These are phyloP conservation scores for Myxozyma vanderwaltii DNA, from an alignment of 805 yeast species.

Conservation along the genomic window DNA sequence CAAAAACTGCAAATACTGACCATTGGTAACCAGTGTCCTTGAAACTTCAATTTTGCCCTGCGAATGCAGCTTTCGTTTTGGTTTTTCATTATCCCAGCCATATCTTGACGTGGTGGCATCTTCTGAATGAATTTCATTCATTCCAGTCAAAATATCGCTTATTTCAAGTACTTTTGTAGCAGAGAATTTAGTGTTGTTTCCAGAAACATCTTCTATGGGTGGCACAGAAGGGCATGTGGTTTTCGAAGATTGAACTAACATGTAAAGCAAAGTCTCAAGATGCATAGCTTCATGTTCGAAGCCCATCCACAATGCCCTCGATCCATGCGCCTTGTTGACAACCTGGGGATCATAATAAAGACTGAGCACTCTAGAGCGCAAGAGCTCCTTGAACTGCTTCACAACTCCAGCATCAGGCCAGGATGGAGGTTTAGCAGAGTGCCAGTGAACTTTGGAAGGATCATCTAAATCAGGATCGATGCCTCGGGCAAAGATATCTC, in stretches of 20 bases:
- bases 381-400: slow-evolving; percentile 12
- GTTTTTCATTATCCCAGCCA: slow-evolving; percentile 37
- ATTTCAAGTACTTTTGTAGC: background rate
- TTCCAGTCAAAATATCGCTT: slow-evolving; percentile 17
- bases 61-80: background rate
- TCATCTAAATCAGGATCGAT: slow-evolving; percentile 37
- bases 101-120: background rate
- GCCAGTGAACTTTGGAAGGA: slow-evolving; percentile 34
- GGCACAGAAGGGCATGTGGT: slow-evolving; percentile 16
- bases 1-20: slow-evolving; percentile 24
- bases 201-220: background rate
- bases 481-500: slow-evolving; percentile 35
- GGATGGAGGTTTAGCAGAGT: slow-evolving; percentile 26
- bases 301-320: slow-evolving; percentile 34
- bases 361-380: slow-evolving; percentile 18
- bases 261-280: slow-evolving; percentile 35
- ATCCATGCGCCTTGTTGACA: background rate
- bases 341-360: background rate
- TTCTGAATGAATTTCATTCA: slow-evolving; percentile 13
- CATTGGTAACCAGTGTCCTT: slow-evolving; percentile 30
- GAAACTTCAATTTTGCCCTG: slow-evolving; percentile 16
- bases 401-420: slow-evolving; percentile 30
- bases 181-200: background rate
- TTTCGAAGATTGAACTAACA: slow-evolving; percentile 30
- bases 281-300: slow-evolving; percentile 37